phyloP scores from a whole-genome alignment of 2,329 filamentous ascomycete species.

The Endoconidiophora laricicola region DNA sequence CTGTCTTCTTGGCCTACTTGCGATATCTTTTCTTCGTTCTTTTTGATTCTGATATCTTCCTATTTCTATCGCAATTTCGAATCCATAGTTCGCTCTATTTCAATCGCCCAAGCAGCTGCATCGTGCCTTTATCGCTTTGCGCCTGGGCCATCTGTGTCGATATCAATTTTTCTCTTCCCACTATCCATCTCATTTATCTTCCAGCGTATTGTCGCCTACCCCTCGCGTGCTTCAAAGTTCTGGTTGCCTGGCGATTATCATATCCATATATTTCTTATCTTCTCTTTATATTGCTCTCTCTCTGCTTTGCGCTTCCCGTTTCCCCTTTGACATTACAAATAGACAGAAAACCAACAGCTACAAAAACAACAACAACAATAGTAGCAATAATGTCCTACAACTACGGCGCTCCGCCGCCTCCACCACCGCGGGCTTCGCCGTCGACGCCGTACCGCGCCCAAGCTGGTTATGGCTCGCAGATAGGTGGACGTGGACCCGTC shows the following conservation, averaged over 20 bases:
- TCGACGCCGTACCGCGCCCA: conserved; percentile 30
- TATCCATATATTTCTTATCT: background rate
- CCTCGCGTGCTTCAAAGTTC: too few relatives aligned
- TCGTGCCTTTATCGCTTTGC: background rate
- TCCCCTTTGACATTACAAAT: background rate
- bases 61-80: background rate
- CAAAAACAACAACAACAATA: too few relatives aligned
- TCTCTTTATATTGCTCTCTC: background rate
- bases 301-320: background rate
- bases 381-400: conserved; percentile 30
- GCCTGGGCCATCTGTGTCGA: background rate
- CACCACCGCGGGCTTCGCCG: conserved; percentile 26
- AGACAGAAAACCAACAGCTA: background rate
- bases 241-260: too few relatives aligned
- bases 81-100: background rate
- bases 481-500: conserved; percentile 14
- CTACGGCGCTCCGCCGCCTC: conserved; percentile 37
- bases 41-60: background rate
- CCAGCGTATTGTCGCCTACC: background rate
- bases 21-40: background rate
- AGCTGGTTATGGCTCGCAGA: conserved; percentile 14
- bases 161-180: background rate
- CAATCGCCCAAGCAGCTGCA: background rate
- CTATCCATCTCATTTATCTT: too few relatives aligned
- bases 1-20: background rate